Evolutionary conservation across 768 basidiomycete genomes (phyloP).

Genomic region (Naganishia vishniacii): DNA sequence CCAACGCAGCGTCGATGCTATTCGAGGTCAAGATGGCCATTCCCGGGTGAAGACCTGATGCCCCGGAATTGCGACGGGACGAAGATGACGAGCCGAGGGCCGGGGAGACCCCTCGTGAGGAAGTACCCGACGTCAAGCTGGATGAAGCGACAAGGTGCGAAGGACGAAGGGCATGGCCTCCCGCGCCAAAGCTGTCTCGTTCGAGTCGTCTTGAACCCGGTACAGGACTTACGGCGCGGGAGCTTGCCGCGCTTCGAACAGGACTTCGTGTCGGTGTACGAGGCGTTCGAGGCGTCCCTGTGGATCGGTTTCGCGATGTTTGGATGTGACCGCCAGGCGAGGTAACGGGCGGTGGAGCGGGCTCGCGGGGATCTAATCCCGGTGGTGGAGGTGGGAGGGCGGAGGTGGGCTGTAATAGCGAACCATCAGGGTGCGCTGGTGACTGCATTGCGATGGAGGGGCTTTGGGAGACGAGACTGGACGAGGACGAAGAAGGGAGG

Average conservation of each 20-base stretch:
- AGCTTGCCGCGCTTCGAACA: conserved; percentile 4
- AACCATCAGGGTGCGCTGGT: conserved; percentile 20
- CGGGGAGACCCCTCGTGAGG: neutral
- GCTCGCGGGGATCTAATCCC: conserved; percentile 41
- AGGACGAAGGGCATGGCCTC: neutral
- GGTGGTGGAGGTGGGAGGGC: conserved; percentile 43
- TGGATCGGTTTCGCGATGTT: conserved; percentile 5
- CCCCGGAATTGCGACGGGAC: conserved; percentile 1
- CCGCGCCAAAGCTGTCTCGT: conserved; percentile 11
- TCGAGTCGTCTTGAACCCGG: neutral
- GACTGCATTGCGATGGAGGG: conserved; percentile 6
- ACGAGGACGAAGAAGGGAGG: too few relatives aligned
- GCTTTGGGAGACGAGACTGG: too few relatives aligned
- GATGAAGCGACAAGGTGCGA: neutral
- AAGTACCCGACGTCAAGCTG: neutral
- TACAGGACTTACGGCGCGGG: neutral
- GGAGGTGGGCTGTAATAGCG: conserved; percentile 32
- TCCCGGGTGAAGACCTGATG: neutral
- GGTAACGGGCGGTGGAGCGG: conserved; percentile 30
- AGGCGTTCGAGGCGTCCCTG: conserved; percentile 8
- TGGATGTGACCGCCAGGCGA: conserved; percentile 12
- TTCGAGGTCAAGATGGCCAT: conserved; percentile 1
- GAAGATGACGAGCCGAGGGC: neutral
- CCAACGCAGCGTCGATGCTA: conserved; percentile 13
- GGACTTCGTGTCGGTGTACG: conserved; percentile 12